Evolutionary conservation across 2,329 filamentous ascomycete genomes (phyloP), one percentile per base, ranked within the genome.

Genomic region (Helotiales sp.): DNA sequence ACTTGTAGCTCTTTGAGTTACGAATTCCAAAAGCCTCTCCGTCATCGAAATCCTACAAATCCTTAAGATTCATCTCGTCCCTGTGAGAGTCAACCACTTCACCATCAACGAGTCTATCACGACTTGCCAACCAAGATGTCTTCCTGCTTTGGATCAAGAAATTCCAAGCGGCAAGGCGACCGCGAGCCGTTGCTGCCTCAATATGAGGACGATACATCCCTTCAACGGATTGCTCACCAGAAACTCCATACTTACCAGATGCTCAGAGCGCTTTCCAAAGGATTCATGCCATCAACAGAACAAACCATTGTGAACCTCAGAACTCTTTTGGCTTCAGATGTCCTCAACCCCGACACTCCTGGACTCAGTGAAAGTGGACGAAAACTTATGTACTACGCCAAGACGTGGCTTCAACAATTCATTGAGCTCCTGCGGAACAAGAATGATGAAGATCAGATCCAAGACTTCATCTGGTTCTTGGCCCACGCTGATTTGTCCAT

Each of bases 181-280:
- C 66, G 62, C 19, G 58, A 92, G 69, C 92, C 92, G 61, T 81
- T 96, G 56, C 85, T 96, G 49, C 90, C 92, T 57, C 87, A 86
- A 67, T 95, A 95, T 79, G 80, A 86, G 67, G 88, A 96, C 73
- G 90, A 95, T 68, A 96, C 93, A 1, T 76, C 80, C 30, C 77
- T 93, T 54, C 90, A 96, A 80, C 81, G 86, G 48, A 80, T 86
- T 67, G 81, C 96, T 58, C 90, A 93, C 69, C 86, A 93, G 73
- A 97, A 96, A 79, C 82, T 98, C 60, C 93, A 96, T 75, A 88
- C 88, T 25, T 97, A 96, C 71, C 91, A 96, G 78, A 96, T 96
- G 88, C 72, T 92, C 27, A 84, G 90, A 53, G 93, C 93, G 54
- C 73, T 97, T 9, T 83, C 84, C 1, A 84, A 90, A 68, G 93